Conservation (phyloP, 352 stramenopile genomes). For the Globisporangium camurandrum region DNA sequence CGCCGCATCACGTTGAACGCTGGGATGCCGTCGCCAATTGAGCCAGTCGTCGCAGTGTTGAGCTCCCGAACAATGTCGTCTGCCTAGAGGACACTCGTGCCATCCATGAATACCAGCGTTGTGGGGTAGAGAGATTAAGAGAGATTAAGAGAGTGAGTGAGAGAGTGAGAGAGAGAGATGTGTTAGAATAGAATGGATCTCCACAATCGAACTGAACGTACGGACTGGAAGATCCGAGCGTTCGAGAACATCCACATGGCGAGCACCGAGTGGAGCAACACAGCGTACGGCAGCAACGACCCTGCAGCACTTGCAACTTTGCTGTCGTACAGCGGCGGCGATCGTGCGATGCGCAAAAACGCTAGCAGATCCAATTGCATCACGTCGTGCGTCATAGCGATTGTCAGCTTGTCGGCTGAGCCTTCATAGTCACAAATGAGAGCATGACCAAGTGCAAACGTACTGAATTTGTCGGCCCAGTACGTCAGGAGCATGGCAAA, state of each 20-base stretch:
- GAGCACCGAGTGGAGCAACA: conserved; percentile 63
- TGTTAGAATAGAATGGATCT: background rate
- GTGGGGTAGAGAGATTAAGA: too few relatives aligned
- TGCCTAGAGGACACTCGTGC: too few relatives aligned
- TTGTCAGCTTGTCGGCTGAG: too few relatives aligned
- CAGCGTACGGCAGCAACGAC: conserved; percentile 61
- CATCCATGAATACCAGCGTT: too few relatives aligned
- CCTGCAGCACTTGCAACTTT: conserved; percentile 53
- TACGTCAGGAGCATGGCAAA: conserved; percentile 71
- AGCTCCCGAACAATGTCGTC: conserved; percentile 15
- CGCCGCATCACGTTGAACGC: conserved; percentile 32
- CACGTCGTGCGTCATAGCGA: background rate
- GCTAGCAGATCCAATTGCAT: conserved; percentile 13
- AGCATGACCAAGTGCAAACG: conserved; percentile 4
- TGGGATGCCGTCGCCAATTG: conserved; percentile 47
- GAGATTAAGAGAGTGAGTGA: too few relatives aligned
- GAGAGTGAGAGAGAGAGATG: background rate
- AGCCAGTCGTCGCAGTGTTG: background rate
- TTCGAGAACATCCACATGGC: conserved; percentile 87
- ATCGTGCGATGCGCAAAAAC: conserved; percentile 66
- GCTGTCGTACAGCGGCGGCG: conserved; percentile 62
- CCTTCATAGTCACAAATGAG: too few relatives aligned
- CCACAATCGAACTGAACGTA: conserved; percentile 14
- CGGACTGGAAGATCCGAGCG: conserved; percentile 72
- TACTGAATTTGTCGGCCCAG: conserved; percentile 86